phyloP scores from a whole-genome alignment of 306 rosid species.

The Castanea crenata region DNA sequence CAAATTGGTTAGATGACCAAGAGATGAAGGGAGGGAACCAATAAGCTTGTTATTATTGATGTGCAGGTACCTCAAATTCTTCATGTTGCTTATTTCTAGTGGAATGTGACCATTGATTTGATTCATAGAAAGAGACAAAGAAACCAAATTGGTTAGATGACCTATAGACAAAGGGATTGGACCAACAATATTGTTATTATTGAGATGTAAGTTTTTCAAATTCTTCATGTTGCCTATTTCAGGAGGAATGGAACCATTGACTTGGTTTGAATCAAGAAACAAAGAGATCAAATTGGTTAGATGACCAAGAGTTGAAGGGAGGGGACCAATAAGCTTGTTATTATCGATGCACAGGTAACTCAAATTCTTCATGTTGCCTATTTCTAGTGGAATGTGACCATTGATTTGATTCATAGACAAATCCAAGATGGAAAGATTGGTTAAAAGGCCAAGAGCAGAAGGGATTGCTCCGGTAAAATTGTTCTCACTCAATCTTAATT shows the following conservation, averaged over 20 bases:
- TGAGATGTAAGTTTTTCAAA: accelerated
- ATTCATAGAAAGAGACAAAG: background rate
- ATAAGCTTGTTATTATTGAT: background rate
- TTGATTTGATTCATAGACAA: background rate
- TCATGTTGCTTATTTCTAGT: background rate
- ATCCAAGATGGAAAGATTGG: background rate
- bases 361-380: background rate
- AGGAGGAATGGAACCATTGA: too few species aligned
- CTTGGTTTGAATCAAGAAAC: too few species aligned
- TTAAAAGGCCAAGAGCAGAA: background rate
- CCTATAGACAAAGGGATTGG: background rate
- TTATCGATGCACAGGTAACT: accelerated
- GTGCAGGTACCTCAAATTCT: background rate
- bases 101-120: background rate
- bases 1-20: too few species aligned
- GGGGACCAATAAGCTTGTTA: background rate
- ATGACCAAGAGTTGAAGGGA: background rate
- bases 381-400: background rate
- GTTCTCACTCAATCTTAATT: background rate
- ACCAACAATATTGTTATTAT: too few species aligned
- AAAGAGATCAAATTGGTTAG: too few species aligned
- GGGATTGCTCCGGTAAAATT: background rate
- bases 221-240: too few species aligned
- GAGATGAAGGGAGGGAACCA: background rate
- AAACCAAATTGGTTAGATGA: background rate